Evolutionary conservation across 371 early-diverging fungal species (phyloP).

Genomic region (Mortierella sp.): DNA sequence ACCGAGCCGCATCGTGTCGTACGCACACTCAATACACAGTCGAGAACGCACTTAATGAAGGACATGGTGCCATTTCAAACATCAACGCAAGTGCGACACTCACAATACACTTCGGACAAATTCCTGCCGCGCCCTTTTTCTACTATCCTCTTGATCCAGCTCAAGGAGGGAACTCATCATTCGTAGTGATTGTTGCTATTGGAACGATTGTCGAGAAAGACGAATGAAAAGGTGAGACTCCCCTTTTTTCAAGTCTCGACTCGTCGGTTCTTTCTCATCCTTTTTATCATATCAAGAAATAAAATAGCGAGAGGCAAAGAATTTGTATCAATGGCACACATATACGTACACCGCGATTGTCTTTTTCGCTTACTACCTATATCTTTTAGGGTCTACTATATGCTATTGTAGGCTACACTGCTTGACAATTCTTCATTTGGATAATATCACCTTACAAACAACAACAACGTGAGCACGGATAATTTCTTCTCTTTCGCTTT

Average conservation of each 20-base stretch:
- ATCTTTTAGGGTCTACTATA: too few species aligned
- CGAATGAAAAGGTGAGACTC: not conserved
- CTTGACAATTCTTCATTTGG: not conserved
- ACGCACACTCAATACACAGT: not conserved
- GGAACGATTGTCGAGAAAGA: not conserved
- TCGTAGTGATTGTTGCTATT: not conserved
- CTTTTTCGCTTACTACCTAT: too few species aligned
- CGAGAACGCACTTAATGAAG: too few species aligned
- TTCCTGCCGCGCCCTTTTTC: not conserved
- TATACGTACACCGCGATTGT: too few species aligned
- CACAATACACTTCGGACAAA: not conserved
- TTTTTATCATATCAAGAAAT: too few species aligned
- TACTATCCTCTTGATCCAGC: not conserved
- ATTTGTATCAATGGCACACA: too few species aligned
- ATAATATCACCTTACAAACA: not conserved
- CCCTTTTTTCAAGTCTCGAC: too few species aligned
- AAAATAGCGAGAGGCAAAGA: too few species aligned
- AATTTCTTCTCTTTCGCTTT: not conserved
- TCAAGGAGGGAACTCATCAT: not conserved
- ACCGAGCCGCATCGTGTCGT: not conserved
- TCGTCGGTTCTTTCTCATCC: too few species aligned
- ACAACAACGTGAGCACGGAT: slow-evolving; percentile 22
- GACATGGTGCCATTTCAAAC: not conserved
- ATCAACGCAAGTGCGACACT: not conserved
- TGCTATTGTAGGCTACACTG: too few species aligned